Evolutionary conservation across 805 yeast species (phyloP).

Genomic region (Lachancea nothofagi): DNA sequence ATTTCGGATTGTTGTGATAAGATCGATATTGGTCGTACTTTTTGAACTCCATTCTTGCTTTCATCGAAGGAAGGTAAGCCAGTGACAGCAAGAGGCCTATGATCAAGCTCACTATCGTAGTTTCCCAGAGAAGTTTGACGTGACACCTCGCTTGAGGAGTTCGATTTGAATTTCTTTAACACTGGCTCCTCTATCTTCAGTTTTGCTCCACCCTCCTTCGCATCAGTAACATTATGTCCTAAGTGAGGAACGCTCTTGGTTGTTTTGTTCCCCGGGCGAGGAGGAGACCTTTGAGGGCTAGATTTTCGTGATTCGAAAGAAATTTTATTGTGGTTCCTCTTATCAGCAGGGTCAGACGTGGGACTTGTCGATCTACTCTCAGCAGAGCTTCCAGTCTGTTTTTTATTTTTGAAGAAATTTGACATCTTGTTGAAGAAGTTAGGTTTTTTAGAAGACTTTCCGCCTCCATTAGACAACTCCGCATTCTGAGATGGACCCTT

Average conservation of each 20-base stretch:
- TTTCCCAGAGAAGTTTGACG: conserved; percentile 29
- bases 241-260: neutral
- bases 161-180: conserved; percentile 25
- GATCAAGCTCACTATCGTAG: conserved; percentile 23
- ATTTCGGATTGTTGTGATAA: conserved; percentile 46
- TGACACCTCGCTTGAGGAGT: conserved; percentile 24
- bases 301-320: conserved; percentile 9
- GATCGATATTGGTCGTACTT: conserved; percentile 45
- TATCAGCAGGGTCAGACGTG: conserved; percentile 2
- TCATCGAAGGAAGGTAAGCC: conserved; percentile 6
- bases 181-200: conserved; percentile 11
- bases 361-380: conserved; percentile 1
- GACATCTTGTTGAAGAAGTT: conserved; percentile 11
- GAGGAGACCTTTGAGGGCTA: conserved; percentile 8
- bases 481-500: neutral
- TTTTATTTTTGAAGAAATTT: conserved; percentile 10
- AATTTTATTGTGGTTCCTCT: conserved; percentile 11
- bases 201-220: neutral
- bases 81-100: conserved; percentile 1
- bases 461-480: neutral
- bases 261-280: neutral
- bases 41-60: conserved; percentile 12
- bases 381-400: neutral
- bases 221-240: neutral
- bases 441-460: conserved; percentile 2